A percentile compares a stretch with the other conserved stretches of the same genome.
phyloP scores from a whole-genome alignment of 495 filamentous ascomycete species.

The Hyaloscypha bicolor region DNA sequence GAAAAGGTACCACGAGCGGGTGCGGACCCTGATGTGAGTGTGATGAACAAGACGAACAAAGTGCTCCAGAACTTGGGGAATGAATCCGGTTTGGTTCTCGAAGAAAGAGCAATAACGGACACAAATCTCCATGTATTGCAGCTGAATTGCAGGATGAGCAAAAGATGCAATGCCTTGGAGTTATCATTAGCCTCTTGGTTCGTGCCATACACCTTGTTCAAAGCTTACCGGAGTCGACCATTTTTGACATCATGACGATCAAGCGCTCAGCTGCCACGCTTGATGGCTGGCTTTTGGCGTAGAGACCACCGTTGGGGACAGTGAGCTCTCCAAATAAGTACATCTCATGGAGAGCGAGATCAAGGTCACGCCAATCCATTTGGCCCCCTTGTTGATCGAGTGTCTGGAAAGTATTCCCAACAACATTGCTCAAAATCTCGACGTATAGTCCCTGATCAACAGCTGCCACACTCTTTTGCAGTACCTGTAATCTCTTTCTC shows the following conservation, averaged over 20 bases:
- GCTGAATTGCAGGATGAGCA: slow-evolving; percentile 85
- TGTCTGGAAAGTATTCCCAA: slow-evolving; percentile 78
- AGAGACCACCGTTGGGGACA: slow-evolving; percentile 79
- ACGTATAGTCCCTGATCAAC: slow-evolving; percentile 86
- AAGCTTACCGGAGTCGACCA: slow-evolving; percentile 84
- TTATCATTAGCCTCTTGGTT: slow-evolving; percentile 29
- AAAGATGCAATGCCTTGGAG: slow-evolving; percentile 73
- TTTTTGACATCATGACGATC: slow-evolving; percentile 86
- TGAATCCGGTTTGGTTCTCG: slow-evolving; percentile 73
- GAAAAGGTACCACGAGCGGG: slow-evolving; percentile 96
- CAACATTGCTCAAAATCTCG: slow-evolving; percentile 79
- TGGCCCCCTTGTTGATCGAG: slow-evolving; percentile 68
- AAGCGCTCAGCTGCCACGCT: slow-evolving; percentile 74
- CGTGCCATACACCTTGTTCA: slow-evolving; percentile 7
- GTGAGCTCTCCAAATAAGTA: slow-evolving; percentile 94
- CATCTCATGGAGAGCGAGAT: slow-evolving; percentile 96
- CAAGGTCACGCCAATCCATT: slow-evolving; percentile 93
- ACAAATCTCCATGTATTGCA: slow-evolving; percentile 98
- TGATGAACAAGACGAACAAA: slow-evolving; percentile 91
- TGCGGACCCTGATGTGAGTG: slow-evolving; percentile 78
- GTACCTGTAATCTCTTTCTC: slow-evolving; percentile 79
- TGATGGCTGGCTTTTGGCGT: slow-evolving; percentile 76
- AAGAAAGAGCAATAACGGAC: slow-evolving; percentile 95
- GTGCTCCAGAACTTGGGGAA: slow-evolving; percentile 84
- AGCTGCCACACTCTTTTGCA: slow-evolving; percentile 87